Conservation (phyloP, 2,329 filamentous ascomycete genomes). For the Aspergillus caelatus region DNA sequence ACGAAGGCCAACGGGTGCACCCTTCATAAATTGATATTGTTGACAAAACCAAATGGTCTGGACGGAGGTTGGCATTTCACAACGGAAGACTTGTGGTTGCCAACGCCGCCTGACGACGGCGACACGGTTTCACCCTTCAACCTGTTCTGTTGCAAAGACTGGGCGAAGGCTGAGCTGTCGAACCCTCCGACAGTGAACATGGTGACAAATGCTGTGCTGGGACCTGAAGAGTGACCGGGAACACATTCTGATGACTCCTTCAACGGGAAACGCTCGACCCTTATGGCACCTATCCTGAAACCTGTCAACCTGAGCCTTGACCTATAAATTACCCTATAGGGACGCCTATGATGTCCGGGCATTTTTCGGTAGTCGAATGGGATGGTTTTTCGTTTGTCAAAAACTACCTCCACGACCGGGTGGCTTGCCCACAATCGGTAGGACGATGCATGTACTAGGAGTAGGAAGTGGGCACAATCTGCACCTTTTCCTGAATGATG, state of each 20-base stretch:
- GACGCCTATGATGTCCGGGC: too few species aligned
- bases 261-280: not conserved
- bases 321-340: too few species aligned
- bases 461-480: not conserved
- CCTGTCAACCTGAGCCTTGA: too few species aligned
- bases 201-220: not conserved
- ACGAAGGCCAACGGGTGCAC: not conserved
- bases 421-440: not conserved
- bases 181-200: not conserved
- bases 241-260: not conserved
- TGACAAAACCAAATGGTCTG: conserved; percentile 13
- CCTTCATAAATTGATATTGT: conserved; percentile 14
- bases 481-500: not conserved
- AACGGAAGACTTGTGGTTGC: conserved; percentile 13
- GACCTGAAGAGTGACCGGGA: not conserved
- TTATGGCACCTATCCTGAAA: not conserved
- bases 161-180: not conserved
- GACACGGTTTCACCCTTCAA: not conserved
- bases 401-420: not conserved
- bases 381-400: too few species aligned
- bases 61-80: not conserved
- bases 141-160: not conserved
- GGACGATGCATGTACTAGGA: not conserved
- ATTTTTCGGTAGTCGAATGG: too few species aligned
- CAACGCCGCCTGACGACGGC: not conserved